Evolutionary conservation across 257 asterid species (phyloP), one percentile per base, ranked within the genome.

Genomic region (Solanum sitiens): DNA sequence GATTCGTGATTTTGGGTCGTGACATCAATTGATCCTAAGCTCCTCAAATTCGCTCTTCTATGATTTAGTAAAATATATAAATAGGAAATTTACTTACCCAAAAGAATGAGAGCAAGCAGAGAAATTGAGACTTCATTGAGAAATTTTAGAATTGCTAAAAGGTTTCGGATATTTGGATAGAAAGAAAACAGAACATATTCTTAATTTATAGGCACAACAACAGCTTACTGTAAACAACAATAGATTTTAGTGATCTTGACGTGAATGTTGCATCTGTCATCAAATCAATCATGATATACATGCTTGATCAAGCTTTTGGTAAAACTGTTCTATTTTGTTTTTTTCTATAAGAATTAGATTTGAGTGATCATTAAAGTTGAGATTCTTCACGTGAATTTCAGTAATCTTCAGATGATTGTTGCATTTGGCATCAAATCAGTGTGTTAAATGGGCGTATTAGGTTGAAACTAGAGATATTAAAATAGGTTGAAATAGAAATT

Each of bases 381-480:
- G 21, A 15, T 50, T 47, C 59, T 45, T 45, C 53, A 45, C 16
- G 2, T 44, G 50, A 44, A 44, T 44, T 44, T 11, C 15, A 47
- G 59, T 14, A 20, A 47, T 56, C 11, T 56, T 56, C 65, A 18
- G n/a, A 9, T 53, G 63, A 16, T 16, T 53, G 63, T 53, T 53
- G 63, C 63, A 53, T 2, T 7, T 15, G 21, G 0, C 3, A 50
- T 50, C 59, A 15, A 15, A 50, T 0, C 8, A 50, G 8, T 50
- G 56, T 47, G 8, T 47, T 20, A 47, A 47, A 47, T 14, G 2
- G 18, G 2, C 9, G 0, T 0, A 0, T 50, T 15, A 20, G 0
- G 3, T 50, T 50, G 61, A 50, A 50, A 15, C 15, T 50, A 3
- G 6, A 50, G 61, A 5, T 15, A 2, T 5, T 50, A 50, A 50